These are phyloP conservation scores for Aspergillus kassunensis DNA, from an alignment of 495 filamentous ascomycete genomes.

Conservation along the genomic window DNA sequence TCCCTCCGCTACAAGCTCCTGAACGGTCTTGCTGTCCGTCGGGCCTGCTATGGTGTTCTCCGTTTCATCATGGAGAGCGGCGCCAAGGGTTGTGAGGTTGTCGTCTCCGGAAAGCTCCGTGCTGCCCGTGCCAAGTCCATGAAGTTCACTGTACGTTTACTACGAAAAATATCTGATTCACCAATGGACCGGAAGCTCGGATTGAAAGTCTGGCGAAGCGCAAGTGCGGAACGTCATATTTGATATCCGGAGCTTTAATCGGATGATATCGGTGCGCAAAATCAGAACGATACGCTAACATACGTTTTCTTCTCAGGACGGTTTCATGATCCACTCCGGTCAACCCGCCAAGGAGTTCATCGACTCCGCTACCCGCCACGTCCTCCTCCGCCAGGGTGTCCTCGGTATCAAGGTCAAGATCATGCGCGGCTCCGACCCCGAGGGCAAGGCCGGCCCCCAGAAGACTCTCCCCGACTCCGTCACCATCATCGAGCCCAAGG, in stretches of 20 bases:
- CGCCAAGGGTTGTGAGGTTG: conserved; percentile 99
- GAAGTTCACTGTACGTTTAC: conserved; percentile 88
- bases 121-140: conserved; percentile 99
- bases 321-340: conserved; percentile 99
- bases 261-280: neutral
- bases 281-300: neutral
- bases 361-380: conserved; percentile 95
- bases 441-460: conserved; percentile 95
- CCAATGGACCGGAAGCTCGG: neutral
- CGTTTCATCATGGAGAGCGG: conserved; percentile 99
- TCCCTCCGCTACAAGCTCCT: conserved; percentile 99
- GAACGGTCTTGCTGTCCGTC: conserved; percentile 94
- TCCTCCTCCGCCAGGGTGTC: conserved; percentile 98
- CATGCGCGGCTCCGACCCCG: conserved; percentile 99
- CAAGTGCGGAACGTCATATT: neutral
- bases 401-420: conserved; percentile 99
- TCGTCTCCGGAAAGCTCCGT: conserved; percentile 97
- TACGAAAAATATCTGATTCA: neutral
- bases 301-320: conserved; percentile 55
- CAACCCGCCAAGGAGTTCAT: conserved; percentile 99
- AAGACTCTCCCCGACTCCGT: conserved; percentile 97
- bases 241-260: neutral
- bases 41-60: conserved; percentile 99
- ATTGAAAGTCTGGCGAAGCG: neutral
- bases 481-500: conserved; percentile 99